Base-by-base conservation (phyloP, 441 rosid genomes). In the Pelargonium cotyledonis region DNA sequence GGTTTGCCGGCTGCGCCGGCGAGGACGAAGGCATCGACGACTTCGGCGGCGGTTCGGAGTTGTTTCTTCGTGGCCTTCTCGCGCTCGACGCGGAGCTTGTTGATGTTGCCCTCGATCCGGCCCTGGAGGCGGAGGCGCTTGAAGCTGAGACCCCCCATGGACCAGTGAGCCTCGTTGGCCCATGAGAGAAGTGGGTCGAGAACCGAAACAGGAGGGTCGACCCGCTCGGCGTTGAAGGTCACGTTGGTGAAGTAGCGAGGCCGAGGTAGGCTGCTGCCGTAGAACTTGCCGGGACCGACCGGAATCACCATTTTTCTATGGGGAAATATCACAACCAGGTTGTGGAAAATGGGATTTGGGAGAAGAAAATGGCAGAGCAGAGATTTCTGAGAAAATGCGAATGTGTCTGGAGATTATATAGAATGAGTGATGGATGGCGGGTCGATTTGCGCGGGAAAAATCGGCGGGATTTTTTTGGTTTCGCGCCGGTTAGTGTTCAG, bases 141-240 rank as follows among this genome's bases (percentile, higher is more conserved):
- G 87, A 87, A 87, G 77, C 77, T 88, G 65, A 87, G 89, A 31
- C 98, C 98, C 7, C 98, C 98, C 98, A 94, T 94, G 65, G 97
- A 87, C 98, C 98, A 94, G 82, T 94, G 97, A 9, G 98, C 98
- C 58, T 91, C 97, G 15, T 68, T 66, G 1, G 98, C 98, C 98
- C 98, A 94, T 0, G 96, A 78, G 29, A 89, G 90, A 1, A 94
- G 78, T 8, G 98, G 89, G 58, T 88, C 98, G 43, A 82, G 78
- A 15, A 89, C 89, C 1, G 93, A 51, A 0, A 68, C 66, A 0
- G 98, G 97, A 1, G 97, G 96, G 58, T 89, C 95, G 0, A 89
- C 85, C 2, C 96, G 88, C 23, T 73, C 85, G 1, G 77, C 0
- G 68, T 77, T 84, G 77, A 78, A 65, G 73, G 74, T 82, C 4